phyloP scores from a whole-genome alignment of 306 rosid genomes.

The Malus asiatica region DNA sequence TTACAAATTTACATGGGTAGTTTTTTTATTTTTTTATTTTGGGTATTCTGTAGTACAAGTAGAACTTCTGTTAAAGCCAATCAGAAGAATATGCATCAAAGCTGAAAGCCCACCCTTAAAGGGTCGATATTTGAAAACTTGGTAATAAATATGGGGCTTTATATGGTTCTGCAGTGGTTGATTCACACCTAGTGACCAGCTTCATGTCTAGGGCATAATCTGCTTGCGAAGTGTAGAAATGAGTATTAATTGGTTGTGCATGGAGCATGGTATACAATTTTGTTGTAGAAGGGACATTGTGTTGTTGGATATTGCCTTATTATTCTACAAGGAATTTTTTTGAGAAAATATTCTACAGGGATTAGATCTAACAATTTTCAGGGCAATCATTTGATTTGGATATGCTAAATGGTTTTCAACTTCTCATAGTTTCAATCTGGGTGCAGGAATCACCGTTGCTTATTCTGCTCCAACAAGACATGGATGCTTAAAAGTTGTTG shows the following conservation, averaged over 20 bases:
- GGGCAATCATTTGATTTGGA: background rate
- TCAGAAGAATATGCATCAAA: background rate
- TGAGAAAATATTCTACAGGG: background rate
- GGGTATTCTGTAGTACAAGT: background rate
- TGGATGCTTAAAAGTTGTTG: constrained; percentile 84
- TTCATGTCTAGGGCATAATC: background rate
- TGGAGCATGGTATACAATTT: background rate
- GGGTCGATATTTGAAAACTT: background rate
- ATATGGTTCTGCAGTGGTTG: background rate
- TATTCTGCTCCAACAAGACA: constrained; percentile 83
- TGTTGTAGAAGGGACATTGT: background rate
- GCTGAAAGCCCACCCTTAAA: background rate
- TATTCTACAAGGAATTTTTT: background rate
- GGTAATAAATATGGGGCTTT: too few species aligned
- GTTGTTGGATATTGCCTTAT: background rate
- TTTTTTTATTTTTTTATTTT: background rate
- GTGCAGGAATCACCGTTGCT: constrained; percentile 72
- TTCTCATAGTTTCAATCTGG: constrained; percentile 16
- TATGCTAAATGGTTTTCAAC: constrained; percentile 10
- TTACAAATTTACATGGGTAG: background rate
- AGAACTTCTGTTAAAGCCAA: background rate
- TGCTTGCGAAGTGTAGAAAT: background rate
- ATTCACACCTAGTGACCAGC: background rate
- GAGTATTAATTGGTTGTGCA: background rate
- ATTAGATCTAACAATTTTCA: background rate